Evolutionary conservation across 83 land plant species (phyloP).

Genomic region (Isoetes engelmannii): DNA sequence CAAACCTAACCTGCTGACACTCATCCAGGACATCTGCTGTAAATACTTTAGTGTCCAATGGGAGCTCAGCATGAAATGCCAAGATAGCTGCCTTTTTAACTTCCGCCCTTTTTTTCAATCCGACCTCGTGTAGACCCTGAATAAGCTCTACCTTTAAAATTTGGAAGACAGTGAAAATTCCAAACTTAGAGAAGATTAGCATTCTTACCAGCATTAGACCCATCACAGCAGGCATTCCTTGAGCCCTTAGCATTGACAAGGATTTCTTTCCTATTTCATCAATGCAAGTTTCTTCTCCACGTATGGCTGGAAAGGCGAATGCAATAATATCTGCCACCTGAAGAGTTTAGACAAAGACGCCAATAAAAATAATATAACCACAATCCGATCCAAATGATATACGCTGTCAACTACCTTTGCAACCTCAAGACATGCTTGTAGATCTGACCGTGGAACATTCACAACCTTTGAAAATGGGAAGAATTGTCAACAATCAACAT

Average conservation of each 20-base stretch:
- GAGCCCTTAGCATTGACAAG: conserved; percentile 33
- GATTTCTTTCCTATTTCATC: conserved; percentile 24
- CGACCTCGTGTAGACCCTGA: conserved; percentile 27
- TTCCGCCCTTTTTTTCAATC: conserved; percentile 25
- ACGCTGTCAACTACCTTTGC: conserved; percentile 50
- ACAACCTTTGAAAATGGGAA: conserved; percentile 38
- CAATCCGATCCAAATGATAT: background rate
- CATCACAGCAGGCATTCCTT: conserved; percentile 25
- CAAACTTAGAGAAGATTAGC: conserved; percentile 1
- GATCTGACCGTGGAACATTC: conserved; percentile 74
- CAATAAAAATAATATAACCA: background rate
- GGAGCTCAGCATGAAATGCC: conserved; percentile 21
- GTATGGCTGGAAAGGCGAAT: conserved; percentile 21
- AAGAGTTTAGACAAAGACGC: background rate
- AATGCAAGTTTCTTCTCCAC: conserved; percentile 14
- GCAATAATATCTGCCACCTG: conserved; percentile 44
- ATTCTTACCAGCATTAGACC: conserved; percentile 29
- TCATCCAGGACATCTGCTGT: conserved; percentile 19
- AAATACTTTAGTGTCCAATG: conserved; percentile 16
- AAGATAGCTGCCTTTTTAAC: conserved; percentile 18
- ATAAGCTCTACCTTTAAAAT: background rate
- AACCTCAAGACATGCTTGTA: conserved; percentile 77
- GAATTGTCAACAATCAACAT: background rate
- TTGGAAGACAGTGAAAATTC: background rate
- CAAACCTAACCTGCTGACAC: conserved; percentile 23